These are phyloP conservation scores for Yarrowia porcina DNA, from an alignment of 805 yeast genomes.

Conservation along the genomic window DNA sequence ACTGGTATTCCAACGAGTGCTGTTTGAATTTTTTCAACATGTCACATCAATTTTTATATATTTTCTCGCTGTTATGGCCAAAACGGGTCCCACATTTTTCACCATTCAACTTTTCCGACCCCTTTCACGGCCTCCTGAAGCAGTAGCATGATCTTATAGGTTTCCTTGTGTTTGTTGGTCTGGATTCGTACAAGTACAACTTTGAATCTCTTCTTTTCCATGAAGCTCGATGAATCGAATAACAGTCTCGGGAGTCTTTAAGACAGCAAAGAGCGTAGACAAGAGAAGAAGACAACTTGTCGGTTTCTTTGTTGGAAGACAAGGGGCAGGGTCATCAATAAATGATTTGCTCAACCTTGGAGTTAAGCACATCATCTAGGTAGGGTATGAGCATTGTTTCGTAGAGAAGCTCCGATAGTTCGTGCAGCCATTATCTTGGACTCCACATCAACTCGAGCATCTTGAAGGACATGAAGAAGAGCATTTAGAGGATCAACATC, in stretches of 20 bases:
- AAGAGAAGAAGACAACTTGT: background rate
- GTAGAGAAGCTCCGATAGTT: constrained; percentile 59
- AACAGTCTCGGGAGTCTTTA: constrained; percentile 10
- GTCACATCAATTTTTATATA: too few relatives aligned
- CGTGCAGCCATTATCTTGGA: constrained; percentile 43
- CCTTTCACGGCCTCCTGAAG: too few relatives aligned
- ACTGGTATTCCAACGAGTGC: too few relatives aligned
- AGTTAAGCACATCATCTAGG: constrained; percentile 11
- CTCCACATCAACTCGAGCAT: constrained; percentile 28
- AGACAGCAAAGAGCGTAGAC: background rate
- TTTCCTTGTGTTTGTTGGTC: too few relatives aligned
- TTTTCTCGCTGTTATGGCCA: too few relatives aligned
- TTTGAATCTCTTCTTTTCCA: background rate
- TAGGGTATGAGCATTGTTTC: constrained; percentile 71
- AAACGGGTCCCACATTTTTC: too few relatives aligned
- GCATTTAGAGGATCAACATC: background rate
- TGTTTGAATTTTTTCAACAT: too few relatives aligned
- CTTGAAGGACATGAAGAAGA: background rate
- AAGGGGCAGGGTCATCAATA: background rate
- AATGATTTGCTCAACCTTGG: background rate
- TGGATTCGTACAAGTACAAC: constrained; percentile 2
- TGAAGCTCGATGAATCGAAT: constrained; percentile 5
- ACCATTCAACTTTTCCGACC: too few relatives aligned
- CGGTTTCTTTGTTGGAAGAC: background rate
- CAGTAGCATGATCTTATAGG: too few relatives aligned